Evolutionary conservation across 2,329 filamentous ascomycete genomes (phyloP).

Genomic region (Amauroascus verrucosus): DNA sequence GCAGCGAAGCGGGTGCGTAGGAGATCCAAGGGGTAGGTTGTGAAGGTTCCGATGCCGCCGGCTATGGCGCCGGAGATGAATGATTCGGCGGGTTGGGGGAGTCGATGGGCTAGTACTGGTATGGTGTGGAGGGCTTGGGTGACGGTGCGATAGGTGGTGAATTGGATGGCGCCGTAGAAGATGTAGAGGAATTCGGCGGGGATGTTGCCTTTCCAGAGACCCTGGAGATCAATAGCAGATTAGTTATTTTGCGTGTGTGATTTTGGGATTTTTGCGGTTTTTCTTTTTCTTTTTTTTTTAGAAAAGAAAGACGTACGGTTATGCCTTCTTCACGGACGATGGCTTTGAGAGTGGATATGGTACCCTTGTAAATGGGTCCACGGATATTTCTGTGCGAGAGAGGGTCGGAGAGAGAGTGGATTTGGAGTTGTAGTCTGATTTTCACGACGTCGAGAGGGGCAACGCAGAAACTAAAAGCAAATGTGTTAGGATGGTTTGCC

Average conservation of each 20-base stretch:
- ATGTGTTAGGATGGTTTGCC: too few species aligned
- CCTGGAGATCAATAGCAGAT: conserved; percentile 36
- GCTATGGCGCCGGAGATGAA: conserved; percentile 77
- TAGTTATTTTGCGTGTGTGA: too few species aligned
- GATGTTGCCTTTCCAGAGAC: conserved; percentile 95
- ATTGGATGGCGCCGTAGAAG: conserved; percentile 80
- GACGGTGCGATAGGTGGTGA: conserved; percentile 71
- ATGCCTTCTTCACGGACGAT: conserved; percentile 76
- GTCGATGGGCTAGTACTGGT: conserved; percentile 33
- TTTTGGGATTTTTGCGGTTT: neutral
- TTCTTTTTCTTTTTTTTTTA: neutral
- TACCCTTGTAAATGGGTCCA: conserved; percentile 56
- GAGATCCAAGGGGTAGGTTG: conserved; percentile 87
- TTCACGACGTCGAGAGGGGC: conserved; percentile 96
- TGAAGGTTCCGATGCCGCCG: conserved; percentile 68
- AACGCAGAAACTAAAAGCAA: conserved; percentile 62
- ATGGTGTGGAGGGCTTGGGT: conserved; percentile 55
- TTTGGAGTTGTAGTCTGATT: conserved; percentile 90
- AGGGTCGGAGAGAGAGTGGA: conserved; percentile 70
- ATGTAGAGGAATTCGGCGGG: conserved; percentile 92
- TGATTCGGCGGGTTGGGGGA: conserved; percentile 61
- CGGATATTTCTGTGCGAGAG: conserved; percentile 44
- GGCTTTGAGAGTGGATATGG: conserved; percentile 60
- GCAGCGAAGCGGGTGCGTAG: conserved; percentile 94
- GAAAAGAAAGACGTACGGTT: conserved; percentile 38